Evolutionary conservation across 176 grass and related monocot genomes (phyloP).

Genomic region (Juncus effusus): DNA sequence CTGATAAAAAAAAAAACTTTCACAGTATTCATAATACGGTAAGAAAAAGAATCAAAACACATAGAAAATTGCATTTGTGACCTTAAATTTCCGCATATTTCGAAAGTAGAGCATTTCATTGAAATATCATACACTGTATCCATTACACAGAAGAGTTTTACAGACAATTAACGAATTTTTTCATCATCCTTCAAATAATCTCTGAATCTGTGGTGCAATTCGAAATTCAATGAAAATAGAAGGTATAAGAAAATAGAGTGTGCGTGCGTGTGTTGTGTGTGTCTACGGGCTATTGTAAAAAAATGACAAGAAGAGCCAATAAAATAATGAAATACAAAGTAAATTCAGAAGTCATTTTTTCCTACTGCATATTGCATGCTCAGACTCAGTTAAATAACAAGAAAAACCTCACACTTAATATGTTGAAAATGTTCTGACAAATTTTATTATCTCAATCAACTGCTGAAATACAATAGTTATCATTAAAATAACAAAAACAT

Average conservation of each 20-base stretch:
- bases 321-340: no score
- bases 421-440: no score
- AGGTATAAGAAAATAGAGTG: neutral
- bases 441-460: no score
- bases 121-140: neutral
- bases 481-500: no score
- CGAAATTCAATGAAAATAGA: neutral
- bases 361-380: no score
- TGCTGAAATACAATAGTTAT: no score
- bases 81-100: neutral
- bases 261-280: neutral
- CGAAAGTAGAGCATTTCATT: neutral
- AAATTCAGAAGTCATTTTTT: no score
- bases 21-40: neutral
- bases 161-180: neutral
- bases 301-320: no score
- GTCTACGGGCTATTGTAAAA: neutral
- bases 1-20: no score
- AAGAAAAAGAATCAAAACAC: neutral
- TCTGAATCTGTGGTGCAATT: neutral
- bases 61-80: neutral
- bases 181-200: neutral
- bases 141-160: neutral
- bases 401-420: no score
- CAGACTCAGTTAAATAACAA: no score